Conservation (phyloP, 2,329 filamentous ascomycete genomes). For the Neofusicoccum ribis region DNA sequence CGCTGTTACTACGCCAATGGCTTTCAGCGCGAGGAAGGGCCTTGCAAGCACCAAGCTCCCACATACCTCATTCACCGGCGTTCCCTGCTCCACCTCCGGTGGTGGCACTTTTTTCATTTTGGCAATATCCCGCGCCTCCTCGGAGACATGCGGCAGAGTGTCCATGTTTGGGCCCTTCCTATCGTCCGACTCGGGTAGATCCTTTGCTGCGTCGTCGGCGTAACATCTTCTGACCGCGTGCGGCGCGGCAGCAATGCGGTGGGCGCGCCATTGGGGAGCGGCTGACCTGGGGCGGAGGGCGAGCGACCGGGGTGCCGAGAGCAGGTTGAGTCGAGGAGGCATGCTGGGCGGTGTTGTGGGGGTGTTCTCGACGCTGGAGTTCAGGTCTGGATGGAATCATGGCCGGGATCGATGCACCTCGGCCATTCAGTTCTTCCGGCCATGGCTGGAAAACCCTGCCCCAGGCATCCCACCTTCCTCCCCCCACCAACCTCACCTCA, state of each 20-base stretch:
- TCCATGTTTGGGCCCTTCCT: constrained; percentile 34
- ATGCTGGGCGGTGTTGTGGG: constrained; percentile 26
- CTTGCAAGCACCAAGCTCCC: background rate
- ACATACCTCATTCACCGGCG: constrained; percentile 65
- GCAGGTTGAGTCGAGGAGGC: constrained; percentile 40
- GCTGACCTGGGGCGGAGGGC: constrained; percentile 32
- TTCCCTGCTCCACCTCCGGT: constrained; percentile 63
- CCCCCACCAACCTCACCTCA: background rate
- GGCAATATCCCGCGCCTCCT: constrained; percentile 63
- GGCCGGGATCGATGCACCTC: constrained; percentile 1
- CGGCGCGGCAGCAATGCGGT: constrained; percentile 17
- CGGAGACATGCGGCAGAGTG: constrained; percentile 59
- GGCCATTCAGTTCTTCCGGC: constrained; percentile 10
- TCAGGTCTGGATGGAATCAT: background rate
- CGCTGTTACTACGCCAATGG: constrained; percentile 21
- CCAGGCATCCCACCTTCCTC: constrained; percentile 11
- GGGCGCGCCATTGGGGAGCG: constrained; percentile 32
- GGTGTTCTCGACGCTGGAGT: background rate
- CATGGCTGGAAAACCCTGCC: constrained; percentile 3
- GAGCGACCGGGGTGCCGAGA: constrained; percentile 34
- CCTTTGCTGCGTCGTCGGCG: constrained; percentile 31
- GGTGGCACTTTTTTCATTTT: constrained; percentile 58
- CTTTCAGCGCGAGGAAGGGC: background rate
- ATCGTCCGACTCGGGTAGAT: constrained; percentile 31
- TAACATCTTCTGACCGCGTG: constrained; percentile 13